Evolutionary conservation across 2,329 filamentous ascomycete species (phyloP).

Genomic region (Zasmidium angulare): DNA sequence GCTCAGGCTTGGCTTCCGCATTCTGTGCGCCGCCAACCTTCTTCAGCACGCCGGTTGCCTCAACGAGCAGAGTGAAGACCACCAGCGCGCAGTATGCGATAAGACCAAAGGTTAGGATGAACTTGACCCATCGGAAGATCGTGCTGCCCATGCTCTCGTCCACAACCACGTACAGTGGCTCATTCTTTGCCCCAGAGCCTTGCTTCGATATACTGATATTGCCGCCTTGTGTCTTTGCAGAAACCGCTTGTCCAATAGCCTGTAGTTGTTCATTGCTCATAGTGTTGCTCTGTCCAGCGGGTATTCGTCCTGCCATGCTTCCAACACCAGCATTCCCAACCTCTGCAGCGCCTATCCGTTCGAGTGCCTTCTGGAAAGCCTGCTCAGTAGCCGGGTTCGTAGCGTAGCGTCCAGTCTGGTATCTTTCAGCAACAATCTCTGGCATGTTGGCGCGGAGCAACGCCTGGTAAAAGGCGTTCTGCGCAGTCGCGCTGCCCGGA

Average conservation of each 20-base stretch:
- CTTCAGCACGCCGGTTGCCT: conserved; percentile 75
- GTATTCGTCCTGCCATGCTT: conserved; percentile 28
- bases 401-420: conserved; percentile 82
- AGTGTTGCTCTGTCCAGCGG: conserved; percentile 39
- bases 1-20: conserved; percentile 86
- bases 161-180: conserved; percentile 92
- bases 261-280: conserved; percentile 66
- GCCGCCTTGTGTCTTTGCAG: conserved; percentile 67
- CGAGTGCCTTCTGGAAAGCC: conserved; percentile 74
- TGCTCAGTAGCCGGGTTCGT: conserved; percentile 75
- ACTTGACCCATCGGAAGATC: conserved; percentile 90
- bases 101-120: conserved; percentile 74
- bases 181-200: conserved; percentile 69
- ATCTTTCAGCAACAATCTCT: conserved; percentile 85
- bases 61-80: conserved; percentile 76
- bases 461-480: conserved; percentile 91
- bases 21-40: conserved; percentile 70
- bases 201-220: conserved; percentile 59
- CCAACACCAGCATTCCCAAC: conserved; percentile 28
- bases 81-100: conserved; percentile 78
- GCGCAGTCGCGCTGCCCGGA: conserved; percentile 78
- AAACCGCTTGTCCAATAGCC: conserved; percentile 78
- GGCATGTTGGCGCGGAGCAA: conserved; percentile 91
- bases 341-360: conserved; percentile 55
- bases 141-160: conserved; percentile 79